Evolutionary conservation across 805 yeast genomes (phyloP), one percentile per base, ranked within the genome.

Genomic region (Lipomyces chichibuensis): DNA sequence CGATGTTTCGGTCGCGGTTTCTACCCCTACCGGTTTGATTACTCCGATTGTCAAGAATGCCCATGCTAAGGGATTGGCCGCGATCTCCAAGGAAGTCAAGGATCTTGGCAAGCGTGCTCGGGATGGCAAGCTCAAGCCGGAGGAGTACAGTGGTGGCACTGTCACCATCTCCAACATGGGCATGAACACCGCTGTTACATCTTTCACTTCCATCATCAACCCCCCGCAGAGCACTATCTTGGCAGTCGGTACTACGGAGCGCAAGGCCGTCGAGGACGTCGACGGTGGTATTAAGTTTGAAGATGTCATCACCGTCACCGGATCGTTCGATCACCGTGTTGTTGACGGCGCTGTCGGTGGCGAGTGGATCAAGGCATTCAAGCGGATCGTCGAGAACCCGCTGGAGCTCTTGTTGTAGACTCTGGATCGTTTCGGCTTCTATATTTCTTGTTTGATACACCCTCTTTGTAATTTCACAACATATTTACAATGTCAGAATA

Each of bases 101-200:
- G 97, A 90, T 74, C 85, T 95, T 74, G 98, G 97, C 74, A 90
- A 90, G 85, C 91, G 95, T 81, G 99, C 99, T 69, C 92, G 94
- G 81, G 92, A 85, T 68, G 92, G 92, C 82, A 95, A 94, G 84
- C 88, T 95, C 79, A 77, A 82, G 72, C 99, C 99, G 71, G 96
- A 92, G 80, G 99, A 95, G 83, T 95, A 90, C 88, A 97, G 92
- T 85, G 99, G 99, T 76, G 99, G 99, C 78, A 93, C 99, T 74
- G 91, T 95, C 80, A 92, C 98, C 79, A 94, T 95, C 77, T 95
- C 98, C 73, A 95, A 95, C 89, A 84, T 95, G 85, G 99, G 99
- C 78, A 95, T 95, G 99, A 95, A 95, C 87, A 86, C 83, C 66
- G 98, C 99, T 64, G 98, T 94, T 58, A 84, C 87, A 72, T 77